A percentile compares a stretch with the other conserved stretches of the same genome.
These are phyloP conservation scores for Amanita pallidorosea DNA, from an alignment of 768 basidiomycete species.

Conservation along the genomic window DNA sequence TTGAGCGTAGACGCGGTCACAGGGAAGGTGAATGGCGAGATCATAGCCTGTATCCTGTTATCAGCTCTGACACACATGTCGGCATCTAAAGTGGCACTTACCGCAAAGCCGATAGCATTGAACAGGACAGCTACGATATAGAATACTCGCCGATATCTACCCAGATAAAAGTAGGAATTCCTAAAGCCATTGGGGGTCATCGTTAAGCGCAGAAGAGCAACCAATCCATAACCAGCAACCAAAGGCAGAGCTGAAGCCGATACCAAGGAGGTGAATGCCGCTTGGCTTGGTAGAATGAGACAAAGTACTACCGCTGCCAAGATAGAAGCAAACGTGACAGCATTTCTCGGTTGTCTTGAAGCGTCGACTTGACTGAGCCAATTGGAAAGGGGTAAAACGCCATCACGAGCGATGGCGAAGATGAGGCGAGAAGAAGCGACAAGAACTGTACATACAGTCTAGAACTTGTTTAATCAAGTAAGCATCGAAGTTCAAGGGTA, in stretches of 20 bases:
- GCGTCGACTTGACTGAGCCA: slow-evolving; percentile 76
- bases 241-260: slow-evolving; percentile 82
- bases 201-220: slow-evolving; percentile 67
- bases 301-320: slow-evolving; percentile 69
- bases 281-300: slow-evolving; percentile 81
- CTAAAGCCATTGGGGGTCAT: slow-evolving; percentile 71
- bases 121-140: slow-evolving; percentile 60
- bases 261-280: slow-evolving; percentile 85
- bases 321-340: slow-evolving; percentile 77
- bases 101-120: slow-evolving; percentile 65
- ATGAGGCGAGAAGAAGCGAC: slow-evolving; percentile 84
- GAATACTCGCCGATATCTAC: slow-evolving; percentile 53
- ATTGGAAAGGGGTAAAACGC: slow-evolving; percentile 70
- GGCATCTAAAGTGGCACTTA: slow-evolving; percentile 24
- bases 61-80: slow-evolving; percentile 4
- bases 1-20: slow-evolving; percentile 71
- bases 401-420: slow-evolving; percentile 91
- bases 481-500: neutral
- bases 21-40: slow-evolving; percentile 86
- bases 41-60: slow-evolving; percentile 42
- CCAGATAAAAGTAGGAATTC: slow-evolving; percentile 63
- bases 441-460: slow-evolving; percentile 83
- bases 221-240: slow-evolving; percentile 80
- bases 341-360: slow-evolving; percentile 69
- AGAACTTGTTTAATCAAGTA: neutral